Evolutionary conservation across 1,284 basidiomycete species (phyloP).

Genomic region (Cerrena zonata): DNA sequence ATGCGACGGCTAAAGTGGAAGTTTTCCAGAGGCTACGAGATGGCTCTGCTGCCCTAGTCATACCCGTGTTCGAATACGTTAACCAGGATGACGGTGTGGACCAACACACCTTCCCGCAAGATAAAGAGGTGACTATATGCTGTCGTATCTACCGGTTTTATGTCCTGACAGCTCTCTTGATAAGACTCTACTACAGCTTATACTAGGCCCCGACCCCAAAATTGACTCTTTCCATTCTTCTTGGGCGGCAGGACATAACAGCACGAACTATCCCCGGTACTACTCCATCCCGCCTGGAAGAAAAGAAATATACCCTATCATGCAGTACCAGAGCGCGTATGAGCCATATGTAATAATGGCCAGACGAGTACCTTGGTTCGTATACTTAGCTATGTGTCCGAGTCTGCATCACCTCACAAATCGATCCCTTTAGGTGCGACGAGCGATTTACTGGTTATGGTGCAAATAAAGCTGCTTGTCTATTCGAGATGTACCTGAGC

Average conservation of each 20-base stretch:
- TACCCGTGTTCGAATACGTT: slow-evolving; percentile 75
- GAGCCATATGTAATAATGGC: slow-evolving; percentile 81
- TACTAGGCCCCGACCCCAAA: slow-evolving; percentile 27
- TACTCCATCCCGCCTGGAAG: slow-evolving; percentile 47
- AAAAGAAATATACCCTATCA: slow-evolving; percentile 69
- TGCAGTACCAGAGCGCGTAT: slow-evolving; percentile 71
- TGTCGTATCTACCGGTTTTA: not conserved
- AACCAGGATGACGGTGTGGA: slow-evolving; percentile 56
- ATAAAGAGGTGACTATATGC: slow-evolving; percentile 51
- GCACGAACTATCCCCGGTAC: slow-evolving; percentile 69
- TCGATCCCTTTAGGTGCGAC: slow-evolving; percentile 56
- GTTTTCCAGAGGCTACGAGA: slow-evolving; percentile 24
- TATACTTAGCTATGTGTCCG: slow-evolving; percentile 10
- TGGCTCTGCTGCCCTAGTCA: slow-evolving; percentile 60
- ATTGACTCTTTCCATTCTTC: slow-evolving; percentile 70
- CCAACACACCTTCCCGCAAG: slow-evolving; percentile 52
- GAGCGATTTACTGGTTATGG: slow-evolving; percentile 87
- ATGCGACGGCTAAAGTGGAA: slow-evolving; percentile 39
- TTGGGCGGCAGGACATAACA: slow-evolving; percentile 75
- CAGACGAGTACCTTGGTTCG: slow-evolving; percentile 67
- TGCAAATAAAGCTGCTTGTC: slow-evolving; percentile 62
- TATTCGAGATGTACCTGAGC: slow-evolving; percentile 60
- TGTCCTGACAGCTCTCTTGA: not conserved
- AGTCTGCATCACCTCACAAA: slow-evolving; percentile 19
- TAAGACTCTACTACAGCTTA: slow-evolving; percentile 12